Evolutionary conservation across 1,139 yeast genomes (phyloP).

Genomic region (Yamadazyma triangularis): DNA sequence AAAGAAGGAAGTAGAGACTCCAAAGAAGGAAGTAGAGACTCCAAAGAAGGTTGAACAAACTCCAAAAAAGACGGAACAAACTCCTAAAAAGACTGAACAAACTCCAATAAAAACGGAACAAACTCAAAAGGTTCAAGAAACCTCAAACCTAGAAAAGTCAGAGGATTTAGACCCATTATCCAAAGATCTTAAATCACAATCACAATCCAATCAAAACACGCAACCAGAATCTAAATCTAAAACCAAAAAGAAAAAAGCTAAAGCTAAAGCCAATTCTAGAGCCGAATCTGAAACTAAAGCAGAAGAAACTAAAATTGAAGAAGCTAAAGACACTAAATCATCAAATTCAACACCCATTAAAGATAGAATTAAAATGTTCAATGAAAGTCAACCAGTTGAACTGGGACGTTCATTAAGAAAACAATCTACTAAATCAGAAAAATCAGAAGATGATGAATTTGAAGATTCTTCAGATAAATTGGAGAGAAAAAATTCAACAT

Average conservation of each 20-base stretch:
- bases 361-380: conserved; percentile 1
- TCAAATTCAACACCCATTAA: conserved; percentile 1
- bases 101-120: conserved; percentile 1
- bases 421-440: conserved; percentile 2
- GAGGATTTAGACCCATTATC: too few species aligned
- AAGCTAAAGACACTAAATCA: conserved; percentile 2
- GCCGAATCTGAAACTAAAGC: conserved; percentile 1
- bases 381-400: conserved; percentile 5
- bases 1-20: not conserved
- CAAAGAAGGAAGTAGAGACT: not conserved
- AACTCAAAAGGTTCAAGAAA: not conserved
- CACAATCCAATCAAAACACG: too few species aligned
- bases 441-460: conserved; percentile 12
- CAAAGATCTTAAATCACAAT: too few species aligned
- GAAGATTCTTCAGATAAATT: conserved; percentile 8
- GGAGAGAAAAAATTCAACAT: conserved; percentile 19
- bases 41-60: not conserved
- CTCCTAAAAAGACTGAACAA: not conserved
- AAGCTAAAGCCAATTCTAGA: conserved; percentile 1
- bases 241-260: not conserved
- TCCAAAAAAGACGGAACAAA: not conserved
- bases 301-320: conserved; percentile 2
- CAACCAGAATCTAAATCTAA: not conserved
- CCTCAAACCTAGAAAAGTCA: not conserved
- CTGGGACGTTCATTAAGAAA: conserved; percentile 2